Evolutionary conservation across 75 land plant genomes (phyloP), one percentile per base, ranked within the genome.

Genomic region (Pseudotsuga menziesii): DNA sequence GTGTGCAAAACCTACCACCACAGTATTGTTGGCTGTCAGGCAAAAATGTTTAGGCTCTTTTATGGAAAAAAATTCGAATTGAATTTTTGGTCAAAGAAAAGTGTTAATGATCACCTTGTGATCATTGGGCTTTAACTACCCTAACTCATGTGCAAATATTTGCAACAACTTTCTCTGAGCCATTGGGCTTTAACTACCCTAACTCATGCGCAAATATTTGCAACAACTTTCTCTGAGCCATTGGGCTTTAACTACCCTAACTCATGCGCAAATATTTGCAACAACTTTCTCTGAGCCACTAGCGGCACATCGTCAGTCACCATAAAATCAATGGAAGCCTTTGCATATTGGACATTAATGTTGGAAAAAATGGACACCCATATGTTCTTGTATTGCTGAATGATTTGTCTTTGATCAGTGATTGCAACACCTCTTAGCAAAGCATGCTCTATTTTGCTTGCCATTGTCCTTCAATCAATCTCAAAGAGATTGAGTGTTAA

Each of bases 371-470:
- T 87, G 69, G 94, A 75, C 66, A 93, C 80, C 90, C n/a, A 96
- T 90, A 81, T 61, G 87, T n/a, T n/a, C 84, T 92, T 96, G 89
- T 96, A 96, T 78, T 96, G 99, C 66, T 96, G 97, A 81, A 94
- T 87, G 79, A 93, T 96, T 58, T 90, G 94, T 77, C 94, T 83
- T 82, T 96, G 99, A 62, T 96, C 97, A 27, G 87, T 56, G 84
- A 94, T 94, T 48, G 88, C 83, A 16, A 93, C 84, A 14, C 94
- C 99, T 60, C 74, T 79, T 64, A 90, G 89, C 32, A 93, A 86
- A 20, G 90, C 94, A 67, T 90, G 83, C 80, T 90, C 84, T 86
- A 96, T 92, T 58, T 83, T 82, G 5, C 86, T 78, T 55, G 86
- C 80, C 86, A 82, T 85, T 59, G 3, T 52, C 76, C 44, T 67